phyloP scores from a whole-genome alignment of 2,329 filamentous ascomycete genomes.

The Eurotiales sp. region DNA sequence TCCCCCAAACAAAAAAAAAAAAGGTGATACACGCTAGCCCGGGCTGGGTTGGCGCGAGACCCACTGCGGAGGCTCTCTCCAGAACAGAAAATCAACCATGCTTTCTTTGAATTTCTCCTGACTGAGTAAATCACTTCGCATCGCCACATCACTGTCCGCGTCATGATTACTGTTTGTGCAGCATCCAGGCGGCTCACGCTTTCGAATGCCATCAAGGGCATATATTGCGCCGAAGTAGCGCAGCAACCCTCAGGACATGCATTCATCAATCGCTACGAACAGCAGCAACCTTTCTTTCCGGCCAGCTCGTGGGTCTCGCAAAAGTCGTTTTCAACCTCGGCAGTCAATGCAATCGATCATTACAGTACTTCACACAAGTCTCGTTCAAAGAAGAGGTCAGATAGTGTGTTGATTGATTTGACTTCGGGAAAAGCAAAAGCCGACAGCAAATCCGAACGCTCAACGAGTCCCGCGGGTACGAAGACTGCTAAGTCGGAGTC shows the following conservation, averaged over 20 bases:
- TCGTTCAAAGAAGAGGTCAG: not conserved
- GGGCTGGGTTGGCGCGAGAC: too few species aligned
- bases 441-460: not conserved
- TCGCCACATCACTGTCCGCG: not conserved
- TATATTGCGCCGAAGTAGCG: constrained; percentile 1
- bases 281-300: not conserved
- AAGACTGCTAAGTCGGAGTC: not conserved
- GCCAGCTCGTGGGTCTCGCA: not conserved
- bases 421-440: not conserved
- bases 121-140: not conserved
- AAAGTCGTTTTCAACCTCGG: constrained; percentile 1
- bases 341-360: not conserved
- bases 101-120: too few species aligned
- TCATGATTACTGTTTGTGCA: constrained; percentile 1
- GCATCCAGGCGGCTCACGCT: constrained; percentile 10
- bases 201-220: constrained; percentile 4
- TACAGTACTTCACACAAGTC: not conserved
- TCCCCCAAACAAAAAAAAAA: too few species aligned
- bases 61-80: too few species aligned
- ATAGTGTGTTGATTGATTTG: constrained; percentile 1
- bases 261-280: not conserved
- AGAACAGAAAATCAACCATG: too few species aligned
- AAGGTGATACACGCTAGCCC: too few species aligned
- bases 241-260: not conserved
- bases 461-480: not conserved